Evolutionary conservation across 2,329 filamentous ascomycete species (phyloP).

Genomic region (Scedosporium dehoogii): DNA sequence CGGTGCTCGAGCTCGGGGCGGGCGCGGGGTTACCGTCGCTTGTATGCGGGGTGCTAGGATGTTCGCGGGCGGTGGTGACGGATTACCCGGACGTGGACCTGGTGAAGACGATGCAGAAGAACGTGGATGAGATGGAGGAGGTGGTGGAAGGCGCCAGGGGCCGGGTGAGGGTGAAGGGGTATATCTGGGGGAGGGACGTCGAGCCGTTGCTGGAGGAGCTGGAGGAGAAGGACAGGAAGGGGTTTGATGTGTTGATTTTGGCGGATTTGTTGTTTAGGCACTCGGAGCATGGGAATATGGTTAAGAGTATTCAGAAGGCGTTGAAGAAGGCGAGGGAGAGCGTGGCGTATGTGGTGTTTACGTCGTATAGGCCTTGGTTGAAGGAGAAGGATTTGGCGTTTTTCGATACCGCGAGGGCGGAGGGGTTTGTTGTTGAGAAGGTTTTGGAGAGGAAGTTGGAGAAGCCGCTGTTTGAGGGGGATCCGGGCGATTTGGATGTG

Average conservation of each 20-base stretch:
- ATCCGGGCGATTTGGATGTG: slow-evolving; percentile 73
- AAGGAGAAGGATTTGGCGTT: slow-evolving; percentile 76
- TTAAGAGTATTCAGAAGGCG: slow-evolving; percentile 60
- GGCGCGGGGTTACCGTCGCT: slow-evolving; percentile 79
- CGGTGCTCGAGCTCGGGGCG: slow-evolving; percentile 82
- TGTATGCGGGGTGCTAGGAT: slow-evolving; percentile 64
- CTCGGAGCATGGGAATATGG: slow-evolving; percentile 70
- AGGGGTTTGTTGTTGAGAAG: slow-evolving; percentile 68
- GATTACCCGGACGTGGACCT: slow-evolving; percentile 83
- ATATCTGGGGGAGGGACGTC: slow-evolving; percentile 70
- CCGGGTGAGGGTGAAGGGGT: slow-evolving; percentile 53
- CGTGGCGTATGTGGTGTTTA: slow-evolving; percentile 81
- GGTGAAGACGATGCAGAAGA: slow-evolving; percentile 68
- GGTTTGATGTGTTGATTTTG: slow-evolving; percentile 75
- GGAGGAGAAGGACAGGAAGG: slow-evolving; percentile 20
- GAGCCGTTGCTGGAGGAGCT: slow-evolving; percentile 49
- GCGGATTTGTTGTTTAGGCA: slow-evolving; percentile 90
- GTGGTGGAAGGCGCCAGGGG: slow-evolving; percentile 20
- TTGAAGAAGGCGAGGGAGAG: slow-evolving; percentile 46
- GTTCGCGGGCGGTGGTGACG: slow-evolving; percentile 64
- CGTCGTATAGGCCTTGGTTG: slow-evolving; percentile 87
- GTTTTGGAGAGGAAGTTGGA: slow-evolving; percentile 75
- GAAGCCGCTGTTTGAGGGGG: slow-evolving; percentile 79
- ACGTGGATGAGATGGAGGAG: slow-evolving; percentile 51
- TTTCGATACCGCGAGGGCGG: slow-evolving; percentile 61